A percentile compares a stretch with the other conserved stretches of the same genome.
phyloP scores from a whole-genome alignment of 2,329 filamentous ascomycete species.

The Phaeosphaeriaceae sp. region DNA sequence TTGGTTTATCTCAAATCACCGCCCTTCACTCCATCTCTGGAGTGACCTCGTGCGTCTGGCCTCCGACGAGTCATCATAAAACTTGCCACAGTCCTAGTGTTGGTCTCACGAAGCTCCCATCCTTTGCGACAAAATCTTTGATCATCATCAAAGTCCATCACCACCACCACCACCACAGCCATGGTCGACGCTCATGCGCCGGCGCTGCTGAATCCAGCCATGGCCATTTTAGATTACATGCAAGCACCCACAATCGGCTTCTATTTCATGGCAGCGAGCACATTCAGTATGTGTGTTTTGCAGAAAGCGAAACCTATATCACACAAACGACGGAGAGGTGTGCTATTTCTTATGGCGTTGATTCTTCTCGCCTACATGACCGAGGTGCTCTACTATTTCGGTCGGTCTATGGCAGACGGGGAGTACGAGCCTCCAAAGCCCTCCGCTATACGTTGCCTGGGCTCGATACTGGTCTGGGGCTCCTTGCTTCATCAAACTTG shows the following conservation, averaged over 20 bases:
- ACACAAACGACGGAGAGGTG: conserved; percentile 29
- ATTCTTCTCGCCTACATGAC: conserved; percentile 34
- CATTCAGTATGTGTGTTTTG: conserved; percentile 37
- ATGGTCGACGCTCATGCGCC: conserved; percentile 16
- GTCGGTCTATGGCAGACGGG: conserved; percentile 33
- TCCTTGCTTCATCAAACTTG: conserved; percentile 32
- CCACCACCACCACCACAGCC: conserved; percentile 5
- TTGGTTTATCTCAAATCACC: neutral
- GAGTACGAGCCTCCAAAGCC: conserved; percentile 41
- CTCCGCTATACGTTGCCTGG: conserved; percentile 41
- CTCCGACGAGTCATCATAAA: neutral
- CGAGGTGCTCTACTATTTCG: conserved; percentile 44
- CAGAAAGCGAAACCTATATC: conserved; percentile 37
- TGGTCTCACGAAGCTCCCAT: neutral
- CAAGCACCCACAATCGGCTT: conserved; percentile 41
- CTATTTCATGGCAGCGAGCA: conserved; percentile 36
- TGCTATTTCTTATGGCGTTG: conserved; percentile 17
- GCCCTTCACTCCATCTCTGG: neutral
- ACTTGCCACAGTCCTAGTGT: neutral
- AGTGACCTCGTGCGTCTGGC: neutral
- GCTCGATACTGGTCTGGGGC: conserved; percentile 44
- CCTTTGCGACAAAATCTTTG: neutral
- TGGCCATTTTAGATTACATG: conserved; percentile 41
- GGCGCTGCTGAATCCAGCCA: conserved; percentile 24
- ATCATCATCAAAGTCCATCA: neutral